A percentile compares a stretch with the other conserved stretches of the same genome.
Evolutionary conservation across 108 stramenopile genomes (phyloP).

Genomic region (Nitzschia inconspicua): DNA sequence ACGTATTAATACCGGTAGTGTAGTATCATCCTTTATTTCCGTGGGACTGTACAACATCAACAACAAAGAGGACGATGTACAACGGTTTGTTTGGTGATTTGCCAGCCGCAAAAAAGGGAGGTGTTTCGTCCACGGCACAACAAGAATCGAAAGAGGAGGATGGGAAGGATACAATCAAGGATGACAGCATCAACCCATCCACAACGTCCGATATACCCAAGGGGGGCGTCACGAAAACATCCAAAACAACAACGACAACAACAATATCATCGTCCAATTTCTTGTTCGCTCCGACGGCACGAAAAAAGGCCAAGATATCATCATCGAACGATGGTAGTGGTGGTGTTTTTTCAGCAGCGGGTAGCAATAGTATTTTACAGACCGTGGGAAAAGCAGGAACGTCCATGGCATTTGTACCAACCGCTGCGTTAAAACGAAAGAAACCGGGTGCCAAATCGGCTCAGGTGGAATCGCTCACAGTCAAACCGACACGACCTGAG

Average conservation of each 20-base stretch:
- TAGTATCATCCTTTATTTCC: too few species aligned
- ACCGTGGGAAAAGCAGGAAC: slow-evolving; percentile 63
- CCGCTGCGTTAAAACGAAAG: slow-evolving; percentile 23
- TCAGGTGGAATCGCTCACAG: too few species aligned
- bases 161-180: background rate
- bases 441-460: slow-evolving; percentile 23
- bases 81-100: slow-evolving; percentile 56
- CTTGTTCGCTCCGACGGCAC: background rate
- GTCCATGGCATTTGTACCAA: slow-evolving; percentile 64
- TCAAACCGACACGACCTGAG: background rate
- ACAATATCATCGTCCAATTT: background rate
- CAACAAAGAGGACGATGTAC: too few species aligned
- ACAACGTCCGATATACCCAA: background rate
- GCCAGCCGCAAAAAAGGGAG: slow-evolving; percentile 37
- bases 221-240: background rate
- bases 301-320: background rate
- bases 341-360: slow-evolving; percentile 34
- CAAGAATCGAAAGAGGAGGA: background rate
- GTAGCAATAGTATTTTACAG: slow-evolving; percentile 33
- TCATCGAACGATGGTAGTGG: slow-evolving; percentile 25
- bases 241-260: background rate
- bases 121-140: background rate
- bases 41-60: too few species aligned
- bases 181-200: background rate
- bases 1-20: too few species aligned